Percentiles rank a stretch among this genome's conserved stretches.
phyloP scores from a whole-genome alignment of 2,329 filamentous ascomycete species.

The Monilinia laxa region DNA sequence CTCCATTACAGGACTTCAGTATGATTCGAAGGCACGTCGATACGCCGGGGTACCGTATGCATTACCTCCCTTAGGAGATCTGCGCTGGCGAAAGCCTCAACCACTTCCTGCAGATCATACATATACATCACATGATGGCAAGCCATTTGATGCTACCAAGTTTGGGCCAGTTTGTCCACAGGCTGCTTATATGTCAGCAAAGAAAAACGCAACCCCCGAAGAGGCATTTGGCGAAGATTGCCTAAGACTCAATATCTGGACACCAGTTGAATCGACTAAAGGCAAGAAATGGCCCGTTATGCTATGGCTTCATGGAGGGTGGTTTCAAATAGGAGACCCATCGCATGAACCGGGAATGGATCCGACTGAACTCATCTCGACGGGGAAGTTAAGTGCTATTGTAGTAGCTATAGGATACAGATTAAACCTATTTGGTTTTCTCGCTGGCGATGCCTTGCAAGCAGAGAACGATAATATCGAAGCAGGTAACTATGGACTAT shows the following conservation, averaged over 20 bases:
- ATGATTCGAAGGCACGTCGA: slow-evolving; percentile 41
- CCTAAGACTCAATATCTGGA: slow-evolving; percentile 51
- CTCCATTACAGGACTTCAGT: slow-evolving; percentile 41
- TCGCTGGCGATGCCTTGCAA: slow-evolving; percentile 31
- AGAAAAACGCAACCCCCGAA: slow-evolving; percentile 29
- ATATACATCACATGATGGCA: slow-evolving; percentile 35
- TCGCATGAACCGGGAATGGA: slow-evolving; percentile 46
- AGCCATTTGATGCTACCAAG: slow-evolving; percentile 43
- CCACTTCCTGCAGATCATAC: slow-evolving; percentile 37
- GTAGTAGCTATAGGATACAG: slow-evolving; percentile 27
- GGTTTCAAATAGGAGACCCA: slow-evolving; percentile 49
- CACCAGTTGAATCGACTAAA: slow-evolving; percentile 38
- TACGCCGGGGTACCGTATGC: slow-evolving; percentile 40
- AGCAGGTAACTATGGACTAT: slow-evolving; percentile 49
- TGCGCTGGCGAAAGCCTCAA: slow-evolving; percentile 37
- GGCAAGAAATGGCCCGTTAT: slow-evolving; percentile 23
- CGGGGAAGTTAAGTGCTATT: slow-evolving; percentile 17
- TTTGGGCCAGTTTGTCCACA: slow-evolving; percentile 46
- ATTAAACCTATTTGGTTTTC: slow-evolving; percentile 42
- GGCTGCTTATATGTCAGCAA: slow-evolving; percentile 32
- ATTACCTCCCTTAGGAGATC: slow-evolving; percentile 32
- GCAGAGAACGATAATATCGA: slow-evolving; percentile 47
- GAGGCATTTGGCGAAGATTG: slow-evolving; percentile 49
- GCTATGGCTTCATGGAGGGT: slow-evolving; percentile 49
- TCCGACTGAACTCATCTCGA: slow-evolving; percentile 46